Evolutionary conservation across 202 grass and related monocot genomes (phyloP).

Genomic region (Zizania palustris): DNA sequence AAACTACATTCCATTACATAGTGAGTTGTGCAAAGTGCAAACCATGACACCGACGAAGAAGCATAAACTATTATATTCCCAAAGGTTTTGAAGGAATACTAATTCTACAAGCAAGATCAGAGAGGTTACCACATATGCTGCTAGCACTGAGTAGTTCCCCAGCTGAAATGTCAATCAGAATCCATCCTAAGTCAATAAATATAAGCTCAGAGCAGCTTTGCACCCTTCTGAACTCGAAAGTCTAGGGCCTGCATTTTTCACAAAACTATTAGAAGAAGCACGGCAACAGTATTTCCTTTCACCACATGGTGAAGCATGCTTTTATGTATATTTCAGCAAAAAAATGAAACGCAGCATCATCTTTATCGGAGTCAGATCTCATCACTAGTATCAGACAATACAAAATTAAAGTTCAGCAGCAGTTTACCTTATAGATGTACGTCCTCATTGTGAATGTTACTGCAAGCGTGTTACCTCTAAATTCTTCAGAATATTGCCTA

Average conservation of each 20-base stretch:
- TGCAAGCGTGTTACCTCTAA: slow-evolving; percentile 41
- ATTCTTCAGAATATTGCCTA: slow-evolving; percentile 17
- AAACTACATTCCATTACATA: neutral
- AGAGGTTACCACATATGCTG: slow-evolving; percentile 31
- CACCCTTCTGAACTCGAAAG: slow-evolving; percentile 26
- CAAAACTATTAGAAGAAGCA: slow-evolving; percentile 36
- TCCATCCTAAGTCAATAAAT: slow-evolving; percentile 46
- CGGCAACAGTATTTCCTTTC: slow-evolving; percentile 34
- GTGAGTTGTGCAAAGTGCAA: slow-evolving; percentile 12
- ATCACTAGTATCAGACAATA: slow-evolving; percentile 21
- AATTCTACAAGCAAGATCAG: slow-evolving; percentile 36
- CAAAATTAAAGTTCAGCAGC: slow-evolving; percentile 36
- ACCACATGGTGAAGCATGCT: slow-evolving; percentile 30
- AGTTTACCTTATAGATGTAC: slow-evolving; percentile 14
- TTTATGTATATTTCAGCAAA: slow-evolving; percentile 27
- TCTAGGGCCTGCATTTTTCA: slow-evolving; percentile 27
- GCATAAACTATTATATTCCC: slow-evolving; percentile 28
- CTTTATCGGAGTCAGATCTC: slow-evolving; percentile 33
- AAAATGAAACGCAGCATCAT: slow-evolving; percentile 16
- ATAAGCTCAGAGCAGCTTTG: slow-evolving; percentile 29
- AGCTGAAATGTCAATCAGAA: slow-evolving; percentile 56
- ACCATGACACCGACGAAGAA: slow-evolving; percentile 14
- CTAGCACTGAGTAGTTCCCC: slow-evolving; percentile 22
- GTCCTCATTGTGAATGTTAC: slow-evolving; percentile 37
- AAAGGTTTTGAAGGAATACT: slow-evolving; percentile 39